phyloP scores from a whole-genome alignment of 2,329 filamentous ascomycete species.

The Alternaria ventricosa region DNA sequence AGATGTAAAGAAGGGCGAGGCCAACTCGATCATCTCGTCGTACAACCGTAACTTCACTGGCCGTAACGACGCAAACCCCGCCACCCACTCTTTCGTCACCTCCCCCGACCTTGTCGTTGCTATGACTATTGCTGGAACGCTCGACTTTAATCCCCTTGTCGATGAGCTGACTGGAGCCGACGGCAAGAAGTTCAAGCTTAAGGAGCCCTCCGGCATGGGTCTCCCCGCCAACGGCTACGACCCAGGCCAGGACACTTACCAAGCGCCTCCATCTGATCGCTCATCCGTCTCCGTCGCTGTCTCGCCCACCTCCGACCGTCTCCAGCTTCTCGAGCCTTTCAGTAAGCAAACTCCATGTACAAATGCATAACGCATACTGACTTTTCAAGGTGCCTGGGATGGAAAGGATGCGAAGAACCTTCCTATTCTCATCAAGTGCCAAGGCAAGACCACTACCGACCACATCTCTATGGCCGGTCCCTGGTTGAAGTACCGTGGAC shows the following conservation, averaged over 20 bases:
- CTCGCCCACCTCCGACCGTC: slow-evolving; percentile 87
- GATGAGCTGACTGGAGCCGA: slow-evolving; percentile 92
- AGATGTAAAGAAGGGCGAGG: slow-evolving; percentile 91
- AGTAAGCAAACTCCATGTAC: no score
- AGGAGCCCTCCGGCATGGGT: slow-evolving; percentile 78
- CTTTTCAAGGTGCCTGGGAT: slow-evolving; percentile 82
- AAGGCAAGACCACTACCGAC: slow-evolving; percentile 97
- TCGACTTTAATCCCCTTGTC: slow-evolving; percentile 94
- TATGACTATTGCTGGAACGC: slow-evolving; percentile 79
- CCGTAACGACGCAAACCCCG: slow-evolving; percentile 94
- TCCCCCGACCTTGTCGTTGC: slow-evolving; percentile 90
- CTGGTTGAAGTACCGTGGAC: slow-evolving; percentile 98
- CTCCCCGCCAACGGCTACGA: slow-evolving; percentile 86
- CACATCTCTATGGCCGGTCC: slow-evolving; percentile 97
- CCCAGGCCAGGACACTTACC: slow-evolving; percentile 91
- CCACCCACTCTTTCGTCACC: slow-evolving; percentile 91
- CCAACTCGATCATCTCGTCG: slow-evolving; percentile 97
- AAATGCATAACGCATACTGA: no score
- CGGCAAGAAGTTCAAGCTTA: slow-evolving; percentile 92
- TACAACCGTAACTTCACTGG: slow-evolving; percentile 99
- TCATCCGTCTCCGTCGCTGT: slow-evolving; percentile 77
- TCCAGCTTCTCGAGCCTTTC: slow-evolving; percentile 91
- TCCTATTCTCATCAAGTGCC: slow-evolving; percentile 83
- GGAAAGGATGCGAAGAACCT: slow-evolving; percentile 75
- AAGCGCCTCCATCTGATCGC: slow-evolving; percentile 87